Percentiles rank a stretch among this genome's conserved stretches.
Evolutionary conservation across 208 protist species (phyloP).

Genomic region (Acanthamoeba triangularis): DNA sequence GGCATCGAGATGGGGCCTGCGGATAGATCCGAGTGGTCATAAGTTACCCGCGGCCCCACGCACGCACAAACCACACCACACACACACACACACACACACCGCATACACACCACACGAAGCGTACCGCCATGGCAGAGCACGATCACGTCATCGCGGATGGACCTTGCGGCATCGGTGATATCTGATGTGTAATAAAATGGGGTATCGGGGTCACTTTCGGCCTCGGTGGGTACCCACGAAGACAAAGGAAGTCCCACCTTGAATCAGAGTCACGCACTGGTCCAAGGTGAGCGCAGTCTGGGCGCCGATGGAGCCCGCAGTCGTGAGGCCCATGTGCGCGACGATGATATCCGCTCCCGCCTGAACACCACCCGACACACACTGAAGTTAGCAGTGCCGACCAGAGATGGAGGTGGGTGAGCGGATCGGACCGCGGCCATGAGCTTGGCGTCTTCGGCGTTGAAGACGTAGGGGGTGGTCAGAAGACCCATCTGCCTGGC

Average conservation of each 20-base stretch:
- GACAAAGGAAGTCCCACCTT: neutral
- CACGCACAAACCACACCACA: no score
- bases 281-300: constrained; percentile 47
- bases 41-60: neutral
- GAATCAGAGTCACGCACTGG: constrained; percentile 57
- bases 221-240: neutral
- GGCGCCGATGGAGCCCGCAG: constrained; percentile 60
- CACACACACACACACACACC: neutral
- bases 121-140: constrained; percentile 72
- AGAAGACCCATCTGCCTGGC: constrained; percentile 70
- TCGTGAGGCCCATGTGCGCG: constrained; percentile 71
- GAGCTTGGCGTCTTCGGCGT: constrained; percentile 48
- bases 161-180: constrained; percentile 30
- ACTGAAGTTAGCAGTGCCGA: neutral
- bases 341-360: constrained; percentile 73
- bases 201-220: no score
- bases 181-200: neutral
- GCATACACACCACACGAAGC: no score
- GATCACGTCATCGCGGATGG: constrained; percentile 1
- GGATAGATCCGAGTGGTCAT: neutral
- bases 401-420: neutral
- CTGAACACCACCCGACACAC: neutral
- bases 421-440: constrained; percentile 23
- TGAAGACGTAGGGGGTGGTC: constrained; percentile 73
- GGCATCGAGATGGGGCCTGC: constrained; percentile 65